These are phyloP conservation scores for Psophocarpus tetragonolobus DNA, from an alignment of 306 rosid species.

Conservation along the genomic window DNA sequence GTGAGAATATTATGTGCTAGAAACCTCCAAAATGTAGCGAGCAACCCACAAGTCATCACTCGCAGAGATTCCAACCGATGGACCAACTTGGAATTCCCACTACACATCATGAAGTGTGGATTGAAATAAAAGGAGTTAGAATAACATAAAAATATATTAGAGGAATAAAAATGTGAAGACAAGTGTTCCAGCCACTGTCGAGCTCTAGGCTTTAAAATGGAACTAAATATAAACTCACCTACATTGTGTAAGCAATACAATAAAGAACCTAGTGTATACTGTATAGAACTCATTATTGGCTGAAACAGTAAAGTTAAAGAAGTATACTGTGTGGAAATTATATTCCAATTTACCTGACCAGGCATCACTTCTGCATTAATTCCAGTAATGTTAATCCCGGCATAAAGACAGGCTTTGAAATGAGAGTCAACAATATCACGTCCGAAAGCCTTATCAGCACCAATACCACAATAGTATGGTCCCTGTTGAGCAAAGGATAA, in stretches of 20 bases:
- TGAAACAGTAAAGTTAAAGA: not conserved
- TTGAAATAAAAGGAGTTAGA: not conserved
- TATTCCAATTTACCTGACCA: conserved; percentile 55
- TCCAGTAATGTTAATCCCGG: conserved; percentile 84
- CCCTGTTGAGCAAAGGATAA: conserved; percentile 48
- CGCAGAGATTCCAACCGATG: conserved; percentile 73
- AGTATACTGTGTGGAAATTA: not conserved
- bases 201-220: no score
- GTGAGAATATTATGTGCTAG: not conserved
- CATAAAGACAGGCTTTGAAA: conserved; percentile 85
- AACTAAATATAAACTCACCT: no score
- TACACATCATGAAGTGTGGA: conserved; percentile 25
- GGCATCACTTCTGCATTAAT: conserved; percentile 96
- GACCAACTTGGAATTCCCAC: conserved; percentile 99
- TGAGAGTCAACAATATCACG: conserved; percentile 83
- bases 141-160: not conserved
- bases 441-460: conserved; percentile 86
- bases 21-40: conserved; percentile 88
- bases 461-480: conserved; percentile 80
- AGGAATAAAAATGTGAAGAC: not conserved
- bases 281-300: not conserved
- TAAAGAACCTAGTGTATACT: not conserved
- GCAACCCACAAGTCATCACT: conserved; percentile 86
- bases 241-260: no score
- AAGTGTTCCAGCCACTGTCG: no score